Evolutionary conservation across 2,329 filamentous ascomycete species (phyloP), one percentile per base, ranked within the genome.

Genomic region (Phoma sp.): DNA sequence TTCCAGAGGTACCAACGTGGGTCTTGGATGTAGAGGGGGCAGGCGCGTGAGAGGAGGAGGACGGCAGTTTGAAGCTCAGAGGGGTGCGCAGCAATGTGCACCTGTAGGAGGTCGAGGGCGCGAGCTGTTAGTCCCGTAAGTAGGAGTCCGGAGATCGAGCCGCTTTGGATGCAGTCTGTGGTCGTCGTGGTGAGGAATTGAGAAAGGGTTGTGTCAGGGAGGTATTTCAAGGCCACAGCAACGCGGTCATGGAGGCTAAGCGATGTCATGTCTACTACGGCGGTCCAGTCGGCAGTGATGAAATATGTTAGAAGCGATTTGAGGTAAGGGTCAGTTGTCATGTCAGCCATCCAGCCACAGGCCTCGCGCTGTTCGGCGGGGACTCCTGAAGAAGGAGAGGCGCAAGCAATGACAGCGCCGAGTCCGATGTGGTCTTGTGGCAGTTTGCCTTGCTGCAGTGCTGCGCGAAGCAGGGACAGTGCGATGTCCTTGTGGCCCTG

Each of bases 251-350:
- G 83, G 2, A 95, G 82, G 1, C 90, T 88, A 2, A 96, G 81
- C 25, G 90, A 89, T 19, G 83, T 80, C 69, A 92, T 90, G 60
- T 88, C 84, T 35, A 89, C 87, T 36, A 95, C 89, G 36, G 84
- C 83, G 17, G 84, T 79, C 91, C 91, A 95, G 71, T 92, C 84
- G 4, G 88, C 88, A 0, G 87, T 91, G 9, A 88, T 87, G 57
- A 95, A 90, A 62, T 91, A 87, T 3, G 88, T 87, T 22, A 91
- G 90, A 43, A 95, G 88, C 6, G 90, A 90, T 51, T 90, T 88
- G 22, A 95, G 82, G 69, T 93, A 94, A 0, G 90, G 88, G 65
- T 95, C 90, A 0, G 88, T 86, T 57, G 88, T 81, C 63, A 87
- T 84, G 57, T 84, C 84, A 22, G 83, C 82, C 72, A 88, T 85